These are phyloP conservation scores for Cutaneotrichosporon mucoides DNA, from an alignment of 1,284 basidiomycete species.

Conservation along the genomic window DNA sequence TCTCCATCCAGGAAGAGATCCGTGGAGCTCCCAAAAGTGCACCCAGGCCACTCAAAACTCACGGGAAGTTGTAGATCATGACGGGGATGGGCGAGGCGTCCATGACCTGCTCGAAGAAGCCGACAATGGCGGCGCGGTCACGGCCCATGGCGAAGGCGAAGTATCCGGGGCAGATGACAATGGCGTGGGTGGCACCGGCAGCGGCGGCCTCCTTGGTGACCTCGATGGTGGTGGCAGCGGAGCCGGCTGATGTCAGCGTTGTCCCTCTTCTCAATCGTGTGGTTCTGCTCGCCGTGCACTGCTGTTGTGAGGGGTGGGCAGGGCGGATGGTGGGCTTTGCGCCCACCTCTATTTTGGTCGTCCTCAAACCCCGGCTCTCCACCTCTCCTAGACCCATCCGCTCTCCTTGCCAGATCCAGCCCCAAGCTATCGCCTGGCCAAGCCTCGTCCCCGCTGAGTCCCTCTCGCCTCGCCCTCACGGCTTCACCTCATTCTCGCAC, in stretches of 20 bases:
- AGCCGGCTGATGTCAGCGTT: conserved; percentile 43
- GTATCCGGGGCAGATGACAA: conserved; percentile 50
- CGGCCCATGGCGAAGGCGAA: conserved; percentile 52
- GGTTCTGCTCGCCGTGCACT: too few relatives aligned
- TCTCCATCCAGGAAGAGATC: too few relatives aligned
- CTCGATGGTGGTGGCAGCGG: conserved; percentile 74
- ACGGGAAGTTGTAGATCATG: conserved; percentile 89
- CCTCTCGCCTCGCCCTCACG: too few relatives aligned
- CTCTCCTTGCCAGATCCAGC: too few relatives aligned
- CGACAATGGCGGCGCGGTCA: conserved; percentile 50
- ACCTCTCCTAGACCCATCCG: too few relatives aligned
- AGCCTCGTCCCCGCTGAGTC: too few relatives aligned
- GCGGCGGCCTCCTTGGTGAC: conserved; percentile 71
- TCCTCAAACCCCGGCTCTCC: too few relatives aligned
- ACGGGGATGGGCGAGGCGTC: conserved; percentile 75
- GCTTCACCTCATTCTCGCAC: too few relatives aligned
- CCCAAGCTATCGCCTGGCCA: too few relatives aligned
- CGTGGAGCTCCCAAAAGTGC: too few relatives aligned
- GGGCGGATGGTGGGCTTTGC: not conserved
- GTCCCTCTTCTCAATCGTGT: too few relatives aligned
- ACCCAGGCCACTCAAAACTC: conserved; percentile 14
- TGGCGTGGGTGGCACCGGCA: conserved; percentile 69
- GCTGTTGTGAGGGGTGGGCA: not conserved
- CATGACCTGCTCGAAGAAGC: conserved; percentile 61
- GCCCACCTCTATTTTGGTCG: too few relatives aligned